Percentiles rank a stretch among this genome's conserved stretches.
Conservation (phyloP, 1,139 yeast species). For the Candida buenavistaensis region DNA sequence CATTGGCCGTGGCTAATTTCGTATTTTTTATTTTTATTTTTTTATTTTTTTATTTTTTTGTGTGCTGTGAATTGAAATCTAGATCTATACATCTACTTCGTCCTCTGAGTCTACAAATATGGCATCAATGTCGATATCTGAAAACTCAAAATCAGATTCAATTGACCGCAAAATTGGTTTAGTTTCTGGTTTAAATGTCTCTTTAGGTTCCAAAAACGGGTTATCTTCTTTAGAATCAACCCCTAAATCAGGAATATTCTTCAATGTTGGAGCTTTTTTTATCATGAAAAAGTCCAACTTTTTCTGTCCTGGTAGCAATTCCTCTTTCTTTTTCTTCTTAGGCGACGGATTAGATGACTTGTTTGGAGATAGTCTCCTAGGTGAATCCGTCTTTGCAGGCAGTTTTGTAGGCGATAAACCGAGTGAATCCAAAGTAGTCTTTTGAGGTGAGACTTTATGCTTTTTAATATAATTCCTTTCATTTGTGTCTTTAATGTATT, state of each 20-base stretch:
- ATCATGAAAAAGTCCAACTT: constrained; percentile 8
- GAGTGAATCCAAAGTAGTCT: constrained; percentile 12
- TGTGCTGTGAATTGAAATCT: background rate
- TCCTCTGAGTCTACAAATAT: too few species aligned
- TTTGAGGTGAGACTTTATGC: constrained; percentile 9
- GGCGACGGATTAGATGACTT: constrained; percentile 3
- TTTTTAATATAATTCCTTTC: constrained; percentile 8
- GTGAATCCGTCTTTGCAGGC: constrained; percentile 2
- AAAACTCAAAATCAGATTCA: too few species aligned
- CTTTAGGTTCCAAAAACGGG: background rate
- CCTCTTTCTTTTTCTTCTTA: constrained; percentile 1
- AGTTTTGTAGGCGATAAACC: constrained; percentile 9
- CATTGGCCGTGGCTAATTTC: background rate
- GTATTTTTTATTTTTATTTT: background rate
- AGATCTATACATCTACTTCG: too few species aligned
- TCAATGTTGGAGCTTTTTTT: background rate
- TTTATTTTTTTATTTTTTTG: background rate
- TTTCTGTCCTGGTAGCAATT: constrained; percentile 5
- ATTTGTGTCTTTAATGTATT: constrained; percentile 9
- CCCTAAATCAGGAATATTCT: constrained; percentile 1
- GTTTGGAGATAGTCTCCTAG: constrained; percentile 1
- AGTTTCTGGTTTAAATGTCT: too few species aligned
- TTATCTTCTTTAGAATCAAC: background rate
- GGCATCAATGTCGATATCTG: too few species aligned
- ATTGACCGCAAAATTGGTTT: too few species aligned